These are phyloP conservation scores for Xylariaceae sp. DNA, from an alignment of 2,329 filamentous ascomycete genomes.

Conservation along the genomic window DNA sequence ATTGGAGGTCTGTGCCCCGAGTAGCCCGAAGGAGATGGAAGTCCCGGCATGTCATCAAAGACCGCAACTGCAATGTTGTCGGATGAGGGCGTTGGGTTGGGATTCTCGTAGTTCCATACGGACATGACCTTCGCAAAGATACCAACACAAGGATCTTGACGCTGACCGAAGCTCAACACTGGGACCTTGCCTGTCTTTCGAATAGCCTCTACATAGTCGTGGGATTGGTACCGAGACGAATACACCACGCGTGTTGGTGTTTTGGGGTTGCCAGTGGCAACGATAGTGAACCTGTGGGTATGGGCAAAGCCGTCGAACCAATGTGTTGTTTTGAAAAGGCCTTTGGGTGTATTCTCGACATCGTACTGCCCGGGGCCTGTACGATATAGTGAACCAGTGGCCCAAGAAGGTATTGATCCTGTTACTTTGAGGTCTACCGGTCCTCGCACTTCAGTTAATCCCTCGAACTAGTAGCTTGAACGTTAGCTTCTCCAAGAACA, in stretches of 20 bases:
- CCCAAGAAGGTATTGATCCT: constrained; percentile 67
- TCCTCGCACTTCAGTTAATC: constrained; percentile 59
- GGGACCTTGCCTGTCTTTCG: constrained; percentile 54
- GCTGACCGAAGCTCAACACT: constrained; percentile 64
- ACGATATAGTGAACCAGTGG: constrained; percentile 67
- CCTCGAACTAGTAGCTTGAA: constrained; percentile 55
- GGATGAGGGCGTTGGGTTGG: constrained; percentile 29
- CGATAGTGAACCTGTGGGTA: constrained; percentile 68
- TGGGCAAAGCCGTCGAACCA: constrained; percentile 80
- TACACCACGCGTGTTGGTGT: constrained; percentile 54
- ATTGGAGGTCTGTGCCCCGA: constrained; percentile 42
- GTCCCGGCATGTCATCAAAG: constrained; percentile 59
- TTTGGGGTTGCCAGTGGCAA: constrained; percentile 31
- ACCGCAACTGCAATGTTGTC: constrained; percentile 65
- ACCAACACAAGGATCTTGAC: constrained; percentile 68
- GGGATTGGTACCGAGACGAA: constrained; percentile 65
- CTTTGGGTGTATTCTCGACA: constrained; percentile 53
- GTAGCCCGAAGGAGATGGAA: constrained; percentile 27
- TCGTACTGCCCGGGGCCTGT: constrained; percentile 67
- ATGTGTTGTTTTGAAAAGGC: constrained; percentile 61
- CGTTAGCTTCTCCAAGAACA: constrained; percentile 5
- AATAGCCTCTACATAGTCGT: constrained; percentile 58
- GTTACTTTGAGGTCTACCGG: constrained; percentile 61
- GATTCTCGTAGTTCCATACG: constrained; percentile 40
- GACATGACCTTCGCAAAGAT: constrained; percentile 69